Evolutionary conservation across 148 eudicot genomes (phyloP), one percentile per base, ranked within the genome.

Genomic region (Rhododendron mucronatum): DNA sequence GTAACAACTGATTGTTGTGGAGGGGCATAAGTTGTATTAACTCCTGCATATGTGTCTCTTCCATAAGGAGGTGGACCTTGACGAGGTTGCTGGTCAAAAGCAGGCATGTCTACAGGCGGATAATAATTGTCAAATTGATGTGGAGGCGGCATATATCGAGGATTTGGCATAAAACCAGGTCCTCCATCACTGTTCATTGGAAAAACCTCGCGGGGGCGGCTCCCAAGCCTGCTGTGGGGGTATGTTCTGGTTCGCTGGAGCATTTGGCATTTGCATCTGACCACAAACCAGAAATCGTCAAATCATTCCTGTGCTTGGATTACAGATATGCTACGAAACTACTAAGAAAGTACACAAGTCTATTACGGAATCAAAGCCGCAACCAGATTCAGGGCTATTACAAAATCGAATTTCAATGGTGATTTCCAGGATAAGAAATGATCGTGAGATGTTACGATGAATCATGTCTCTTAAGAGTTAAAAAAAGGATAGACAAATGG

Each of bases 241-340:
- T 86, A 90, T 82, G 81, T 84, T 78, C 85, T 88, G 88, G 47
- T 89, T 90, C 89, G 84, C 89, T 59, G 61, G 89, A 9, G 86
- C 67, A 86, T 86, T 88, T 18, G 91, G 86, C 75, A 45, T 79
- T 89, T 92, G 93, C 93, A 92, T 92, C 93, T 92, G 84, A 71
- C 23, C 80, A 84, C 16, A 57, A 18, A 63, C 37, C 75, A 82
- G 9, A 81, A 53, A 81, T 18, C 8, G 35, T 53, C 14, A 28
- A 28, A 63, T 21, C 26, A 63, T 11, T 67, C 47, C 15, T 3
- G 41, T 26, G 57, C 14, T 47, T 3, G 15, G 51, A 78, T 45
- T 26, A 77, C 73, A 65, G 30, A 28, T 10, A 26, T 26, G 74
- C 35, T 28, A 12, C 26, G 35, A 67, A 51, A 51, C 55, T 11